Evolutionary conservation across 345 rosid species (phyloP).

Genomic region (Murraya paniculata): DNA sequence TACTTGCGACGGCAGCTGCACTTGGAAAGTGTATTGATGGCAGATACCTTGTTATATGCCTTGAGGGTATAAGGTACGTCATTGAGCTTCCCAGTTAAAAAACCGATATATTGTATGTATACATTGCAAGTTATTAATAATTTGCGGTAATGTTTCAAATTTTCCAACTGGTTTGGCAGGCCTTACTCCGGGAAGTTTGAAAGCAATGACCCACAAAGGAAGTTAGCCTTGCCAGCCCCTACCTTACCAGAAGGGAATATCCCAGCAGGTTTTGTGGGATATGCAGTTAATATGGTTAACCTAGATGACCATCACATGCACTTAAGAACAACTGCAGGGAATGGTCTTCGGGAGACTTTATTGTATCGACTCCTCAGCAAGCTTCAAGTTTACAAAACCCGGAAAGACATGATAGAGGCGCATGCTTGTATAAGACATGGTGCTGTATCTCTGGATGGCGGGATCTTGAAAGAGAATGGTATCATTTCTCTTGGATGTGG

Average conservation of each 20-base stretch:
- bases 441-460: conserved; percentile 63
- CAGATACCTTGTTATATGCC: conserved; percentile 52
- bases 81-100: not conserved
- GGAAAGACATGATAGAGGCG: conserved; percentile 39
- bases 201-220: conserved; percentile 35
- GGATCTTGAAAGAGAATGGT: conserved; percentile 45
- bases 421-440: conserved; percentile 31
- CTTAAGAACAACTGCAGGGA: conserved; percentile 26
- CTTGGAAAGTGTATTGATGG: conserved; percentile 38
- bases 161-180: conserved; percentile 23
- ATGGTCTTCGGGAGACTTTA: conserved; percentile 60
- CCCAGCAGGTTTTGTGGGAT: conserved; percentile 55
- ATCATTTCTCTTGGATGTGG: conserved; percentile 37
- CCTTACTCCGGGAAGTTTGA: conserved; percentile 29
- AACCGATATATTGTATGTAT: not conserved
- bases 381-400: conserved; percentile 60
- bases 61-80: conserved; percentile 46
- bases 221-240: conserved; percentile 46
- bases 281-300: conserved; percentile 64
- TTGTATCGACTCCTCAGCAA: conserved; percentile 44
- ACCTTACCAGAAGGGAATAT: conserved; percentile 29
- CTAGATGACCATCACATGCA: conserved; percentile 22
- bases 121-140: not conserved
- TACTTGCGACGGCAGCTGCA: conserved; percentile 42
- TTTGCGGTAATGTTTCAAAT: not conserved